Base-by-base conservation (phyloP, 345 rosid genomes). In the Pelargonium nanum region DNA sequence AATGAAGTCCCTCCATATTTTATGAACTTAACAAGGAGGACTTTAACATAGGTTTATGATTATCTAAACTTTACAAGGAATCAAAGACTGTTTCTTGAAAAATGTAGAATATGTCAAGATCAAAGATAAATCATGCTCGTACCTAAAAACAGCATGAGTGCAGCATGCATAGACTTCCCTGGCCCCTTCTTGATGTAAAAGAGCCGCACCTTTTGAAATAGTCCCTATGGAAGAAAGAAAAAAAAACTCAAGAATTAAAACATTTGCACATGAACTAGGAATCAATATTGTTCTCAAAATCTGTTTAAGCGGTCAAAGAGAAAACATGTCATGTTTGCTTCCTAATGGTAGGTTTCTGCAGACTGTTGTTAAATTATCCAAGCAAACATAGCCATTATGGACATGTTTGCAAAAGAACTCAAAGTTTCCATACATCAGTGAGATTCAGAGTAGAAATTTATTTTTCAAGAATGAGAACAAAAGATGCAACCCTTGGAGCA, bases 131-230 rank as follows among this genome's bases (percentile, higher is more conserved):
- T 9, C 26, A 69, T 68, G 54, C 55, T 66, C 51, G 34, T 75
- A 87, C 98, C 97, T 89, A 67, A 92, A 92, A 66, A 92, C 97
- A 63, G 98, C 97, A 78, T 92, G 97, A 16, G 98, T 92, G 67
- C 69, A 77, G 72, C 98, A 92, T 16, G 98, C 98, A 62, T 89
- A 89, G 28, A 92, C 98, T 81, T 89, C 98, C 67, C 94, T 86
- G 28, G 98, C 98, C 17, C 97, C 98, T 74, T 87, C 98, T 75
- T 92, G 94, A 78, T 92, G 98, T 60, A 92, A 80, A 55, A 92
- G 74, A 70, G 93, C 97, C 52, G 98, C 98, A 71, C 98, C 96
- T 83, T 92, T 92, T 69, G 83, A 65, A 71, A 89, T 92, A 55
- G 98, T 92, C 66, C 98, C 96, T 92, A 68, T 30, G 45, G 55